phyloP scores from a whole-genome alignment of 129 eudicot species.

The Flaveria trinervia region DNA sequence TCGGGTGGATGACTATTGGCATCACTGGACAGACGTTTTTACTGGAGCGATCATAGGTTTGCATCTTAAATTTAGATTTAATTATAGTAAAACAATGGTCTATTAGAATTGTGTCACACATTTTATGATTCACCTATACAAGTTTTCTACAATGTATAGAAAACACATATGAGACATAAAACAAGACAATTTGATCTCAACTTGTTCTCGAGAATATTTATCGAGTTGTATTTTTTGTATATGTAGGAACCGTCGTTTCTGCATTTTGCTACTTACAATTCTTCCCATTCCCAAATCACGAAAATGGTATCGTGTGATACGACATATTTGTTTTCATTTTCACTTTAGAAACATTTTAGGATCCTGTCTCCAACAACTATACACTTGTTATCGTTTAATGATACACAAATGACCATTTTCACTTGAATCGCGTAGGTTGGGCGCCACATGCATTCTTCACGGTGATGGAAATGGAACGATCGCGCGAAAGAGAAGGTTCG shows the following conservation, averaged over 20 bases:
- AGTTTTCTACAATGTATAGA: not conserved
- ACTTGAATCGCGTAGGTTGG: constrained; percentile 34
- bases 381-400: not conserved
- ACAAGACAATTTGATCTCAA: not conserved
- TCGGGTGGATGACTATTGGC: constrained; percentile 77
- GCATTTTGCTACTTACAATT: constrained; percentile 55
- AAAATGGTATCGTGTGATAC: constrained; percentile 29
- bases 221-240: not conserved
- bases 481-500: constrained; percentile 11
- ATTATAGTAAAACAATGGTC: not conserved
- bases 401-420: constrained; percentile 9
- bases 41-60: constrained; percentile 57
- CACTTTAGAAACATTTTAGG: not conserved
- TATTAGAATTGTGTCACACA: too few relatives aligned
- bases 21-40: constrained; percentile 66
- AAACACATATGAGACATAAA: not conserved
- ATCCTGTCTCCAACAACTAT: not conserved
- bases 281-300: constrained; percentile 54
- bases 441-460: constrained; percentile 35
- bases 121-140: not conserved
- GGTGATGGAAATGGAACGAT: constrained; percentile 30
- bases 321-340: not conserved
- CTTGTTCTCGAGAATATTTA: not conserved
- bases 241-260: constrained; percentile 44
- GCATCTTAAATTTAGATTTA: not conserved